Percentiles rank a stretch among this genome's conserved stretches.
phyloP scores from a whole-genome alignment of 129 eudicot species.

The Chrysanthemum seticuspe region DNA sequence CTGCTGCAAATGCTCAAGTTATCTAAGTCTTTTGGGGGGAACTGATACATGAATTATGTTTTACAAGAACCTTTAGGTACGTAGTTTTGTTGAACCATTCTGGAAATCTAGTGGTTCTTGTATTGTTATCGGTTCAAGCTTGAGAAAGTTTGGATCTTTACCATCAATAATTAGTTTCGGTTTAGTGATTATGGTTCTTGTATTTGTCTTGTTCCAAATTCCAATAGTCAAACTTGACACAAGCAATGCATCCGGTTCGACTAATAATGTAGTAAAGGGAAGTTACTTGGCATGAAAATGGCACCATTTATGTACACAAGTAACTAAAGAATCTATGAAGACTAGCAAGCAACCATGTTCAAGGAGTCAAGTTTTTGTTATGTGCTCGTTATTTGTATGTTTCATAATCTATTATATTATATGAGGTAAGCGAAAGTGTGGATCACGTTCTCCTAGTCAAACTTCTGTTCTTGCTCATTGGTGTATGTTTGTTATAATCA shows the following conservation, averaged over 20 bases:
- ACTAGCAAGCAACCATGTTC: neutral
- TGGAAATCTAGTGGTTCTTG: conserved; percentile 3
- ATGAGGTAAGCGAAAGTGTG: conserved; percentile 6
- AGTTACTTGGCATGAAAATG: neutral
- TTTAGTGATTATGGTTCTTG: neutral
- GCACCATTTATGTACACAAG: neutral
- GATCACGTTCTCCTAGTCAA: conserved; percentile 11
- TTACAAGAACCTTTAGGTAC: conserved; percentile 11
- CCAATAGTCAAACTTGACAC: neutral
- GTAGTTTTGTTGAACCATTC: conserved; percentile 19
- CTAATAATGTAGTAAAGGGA: neutral
- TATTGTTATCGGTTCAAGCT: conserved; percentile 8
- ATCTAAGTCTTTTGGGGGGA: conserved; percentile 6
- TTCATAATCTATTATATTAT: neutral
- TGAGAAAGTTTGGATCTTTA: conserved; percentile 9
- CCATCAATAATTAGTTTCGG: conserved; percentile 11
- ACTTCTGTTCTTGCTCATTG: no score
- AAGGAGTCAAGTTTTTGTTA: neutral
- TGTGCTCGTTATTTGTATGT: neutral
- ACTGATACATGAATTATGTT: conserved; percentile 14
- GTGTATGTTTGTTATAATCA: no score
- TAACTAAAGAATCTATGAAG: neutral
- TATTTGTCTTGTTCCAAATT: conserved; percentile 8
- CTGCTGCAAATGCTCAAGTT: no score
- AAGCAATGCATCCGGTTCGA: neutral